These are phyloP conservation scores for Lasiosphaeria ovina DNA, from an alignment of 495 filamentous ascomycete species.

Conservation along the genomic window DNA sequence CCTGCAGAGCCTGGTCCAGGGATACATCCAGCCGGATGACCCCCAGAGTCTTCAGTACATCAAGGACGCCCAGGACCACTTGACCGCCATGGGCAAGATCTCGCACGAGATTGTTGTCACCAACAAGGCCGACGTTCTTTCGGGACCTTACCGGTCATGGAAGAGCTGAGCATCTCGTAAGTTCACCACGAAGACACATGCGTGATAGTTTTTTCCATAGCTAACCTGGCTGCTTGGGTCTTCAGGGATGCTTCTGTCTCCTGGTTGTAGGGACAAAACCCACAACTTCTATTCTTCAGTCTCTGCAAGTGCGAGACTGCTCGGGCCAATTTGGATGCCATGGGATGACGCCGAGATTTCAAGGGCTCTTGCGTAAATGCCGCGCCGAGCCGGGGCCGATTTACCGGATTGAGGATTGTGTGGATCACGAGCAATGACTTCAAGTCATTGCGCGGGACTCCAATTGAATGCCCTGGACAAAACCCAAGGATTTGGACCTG, in stretches of 20 bases:
- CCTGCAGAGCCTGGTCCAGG: conserved; percentile 41
- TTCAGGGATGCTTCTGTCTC: not conserved
- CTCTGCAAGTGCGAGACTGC: conserved; percentile 2
- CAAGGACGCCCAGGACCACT: conserved; percentile 43
- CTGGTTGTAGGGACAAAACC: not conserved
- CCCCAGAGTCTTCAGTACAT: conserved; percentile 43
- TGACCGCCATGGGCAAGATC: conserved; percentile 45
- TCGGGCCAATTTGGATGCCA: not conserved
- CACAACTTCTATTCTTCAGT: not conserved
- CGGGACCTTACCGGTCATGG: conserved; percentile 27
- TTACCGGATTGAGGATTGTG: conserved; percentile 4
- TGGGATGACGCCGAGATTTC: not conserved
- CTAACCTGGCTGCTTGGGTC: not conserved
- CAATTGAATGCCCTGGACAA: conserved; percentile 1
- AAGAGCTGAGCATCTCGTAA: conserved; percentile 25
- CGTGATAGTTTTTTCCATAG: not conserved
- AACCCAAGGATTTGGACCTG: not conserved
- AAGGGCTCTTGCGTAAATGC: conserved; percentile 8
- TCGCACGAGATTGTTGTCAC: conserved; percentile 24
- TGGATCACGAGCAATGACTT: not conserved
- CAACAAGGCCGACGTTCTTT: conserved; percentile 25
- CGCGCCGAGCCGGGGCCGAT: conserved; percentile 11
- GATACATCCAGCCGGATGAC: conserved; percentile 45
- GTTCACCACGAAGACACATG: not conserved
- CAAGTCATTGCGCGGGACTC: not conserved